Conservation (phyloP, 768 basidiomycete genomes). For the Calvatia gigantea region DNA sequence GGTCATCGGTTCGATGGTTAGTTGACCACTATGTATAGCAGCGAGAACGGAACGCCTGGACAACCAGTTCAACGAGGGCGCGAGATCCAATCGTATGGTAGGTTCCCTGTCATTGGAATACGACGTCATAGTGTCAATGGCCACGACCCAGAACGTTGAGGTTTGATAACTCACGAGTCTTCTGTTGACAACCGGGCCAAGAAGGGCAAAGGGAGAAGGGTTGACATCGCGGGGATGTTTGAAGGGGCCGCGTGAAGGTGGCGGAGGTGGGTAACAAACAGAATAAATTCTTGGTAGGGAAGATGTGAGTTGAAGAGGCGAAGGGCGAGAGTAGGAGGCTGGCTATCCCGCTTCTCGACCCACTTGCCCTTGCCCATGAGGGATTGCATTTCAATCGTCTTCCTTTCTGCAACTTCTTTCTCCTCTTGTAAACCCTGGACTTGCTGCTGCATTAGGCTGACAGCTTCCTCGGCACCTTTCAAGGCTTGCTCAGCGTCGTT, state of each 20-base stretch:
- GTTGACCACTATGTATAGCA: slow-evolving; percentile 84
- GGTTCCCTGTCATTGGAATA: slow-evolving; percentile 61
- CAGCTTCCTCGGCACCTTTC: slow-evolving; percentile 82
- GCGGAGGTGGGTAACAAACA: slow-evolving; percentile 76
- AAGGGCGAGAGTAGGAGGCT: slow-evolving; percentile 16
- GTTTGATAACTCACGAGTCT: slow-evolving; percentile 67
- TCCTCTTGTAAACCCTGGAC: slow-evolving; percentile 74
- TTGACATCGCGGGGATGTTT: slow-evolving; percentile 63
- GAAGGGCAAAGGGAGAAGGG: slow-evolving; percentile 77
- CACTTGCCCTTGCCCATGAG: slow-evolving; percentile 71
- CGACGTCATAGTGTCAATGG: slow-evolving; percentile 2
- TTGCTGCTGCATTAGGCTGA: slow-evolving; percentile 78
- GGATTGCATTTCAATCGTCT: slow-evolving; percentile 43
- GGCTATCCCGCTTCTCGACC: slow-evolving; percentile 39
- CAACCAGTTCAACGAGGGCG: slow-evolving; percentile 93
- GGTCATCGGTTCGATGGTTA: slow-evolving; percentile 84
- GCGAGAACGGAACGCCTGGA: slow-evolving; percentile 77
- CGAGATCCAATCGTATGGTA: slow-evolving; percentile 88
- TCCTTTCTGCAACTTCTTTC: slow-evolving; percentile 58
- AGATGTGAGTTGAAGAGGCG: slow-evolving; percentile 64
- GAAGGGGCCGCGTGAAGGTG: slow-evolving; percentile 59
- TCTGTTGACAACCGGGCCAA: slow-evolving; percentile 71
- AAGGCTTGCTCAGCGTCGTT: slow-evolving; percentile 74
- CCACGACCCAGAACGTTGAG: slow-evolving; percentile 9
- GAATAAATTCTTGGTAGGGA: slow-evolving; percentile 77